Conservation (phyloP, 352 stramenopile genomes). For the Phytopythium sindhum region DNA sequence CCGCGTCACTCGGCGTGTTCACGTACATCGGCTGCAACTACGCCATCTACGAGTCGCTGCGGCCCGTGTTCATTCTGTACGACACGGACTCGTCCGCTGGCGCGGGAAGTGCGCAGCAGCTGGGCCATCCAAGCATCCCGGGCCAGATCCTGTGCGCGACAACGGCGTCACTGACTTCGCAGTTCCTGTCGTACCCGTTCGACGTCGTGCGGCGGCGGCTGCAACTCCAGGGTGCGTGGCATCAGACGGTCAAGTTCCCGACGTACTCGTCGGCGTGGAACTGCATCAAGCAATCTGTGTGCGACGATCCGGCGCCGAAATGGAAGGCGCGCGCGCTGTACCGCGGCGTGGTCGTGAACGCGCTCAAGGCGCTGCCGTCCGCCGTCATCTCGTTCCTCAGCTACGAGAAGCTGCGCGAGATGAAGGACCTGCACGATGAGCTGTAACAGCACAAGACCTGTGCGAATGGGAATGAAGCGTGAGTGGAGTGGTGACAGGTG, state of each 20-base stretch:
- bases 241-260: slow-evolving; percentile 55
- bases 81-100: slow-evolving; percentile 44
- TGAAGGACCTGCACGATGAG: slow-evolving; percentile 37
- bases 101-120: slow-evolving; percentile 31
- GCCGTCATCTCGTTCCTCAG: slow-evolving; percentile 77
- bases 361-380: slow-evolving; percentile 62
- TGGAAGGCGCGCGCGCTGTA: slow-evolving; percentile 40
- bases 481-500: not conserved
- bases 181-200: slow-evolving; percentile 78
- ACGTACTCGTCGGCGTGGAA: slow-evolving; percentile 73
- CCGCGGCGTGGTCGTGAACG: slow-evolving; percentile 71
- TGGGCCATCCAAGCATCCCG: slow-evolving; percentile 64
- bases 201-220: slow-evolving; percentile 77
- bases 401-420: slow-evolving; percentile 75
- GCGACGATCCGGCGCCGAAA: slow-evolving; percentile 20
- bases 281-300: slow-evolving; percentile 52
- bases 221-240: slow-evolving; percentile 72
- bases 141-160: slow-evolving; percentile 79
- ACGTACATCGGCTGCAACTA: slow-evolving; percentile 85
- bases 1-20: slow-evolving; percentile 70
- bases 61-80: slow-evolving; percentile 76
- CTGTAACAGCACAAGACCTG: slow-evolving; percentile 11
- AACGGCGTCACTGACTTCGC: slow-evolving; percentile 60
- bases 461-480: not conserved
- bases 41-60: slow-evolving; percentile 80